A percentile compares a stretch with the other conserved stretches of the same genome.
Evolutionary conservation across 2,329 filamentous ascomycete species (phyloP).

Genomic region (Bipolaris sorokiniana): DNA sequence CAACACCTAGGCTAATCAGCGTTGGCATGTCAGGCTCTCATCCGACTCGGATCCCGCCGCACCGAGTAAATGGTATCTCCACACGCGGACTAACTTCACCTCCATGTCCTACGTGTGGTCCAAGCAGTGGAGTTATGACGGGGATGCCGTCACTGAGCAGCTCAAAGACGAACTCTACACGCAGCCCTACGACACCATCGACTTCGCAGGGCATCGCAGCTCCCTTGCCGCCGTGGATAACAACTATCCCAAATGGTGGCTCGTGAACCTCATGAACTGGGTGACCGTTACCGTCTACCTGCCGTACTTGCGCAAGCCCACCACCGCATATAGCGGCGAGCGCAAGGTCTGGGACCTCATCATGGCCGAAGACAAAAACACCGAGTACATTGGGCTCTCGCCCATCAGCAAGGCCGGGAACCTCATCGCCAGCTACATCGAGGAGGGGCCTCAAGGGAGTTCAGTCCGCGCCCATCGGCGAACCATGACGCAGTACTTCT

Average conservation of each 20-base stretch:
- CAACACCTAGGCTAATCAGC: too few relatives aligned
- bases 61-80: too few relatives aligned
- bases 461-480: neutral
- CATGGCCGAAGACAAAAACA: conserved; percentile 2
- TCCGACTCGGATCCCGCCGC: too few relatives aligned
- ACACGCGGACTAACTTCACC: too few relatives aligned
- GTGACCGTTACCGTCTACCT: neutral
- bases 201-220: neutral
- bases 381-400: conserved; percentile 2
- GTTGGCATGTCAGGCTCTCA: too few relatives aligned
- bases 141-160: neutral
- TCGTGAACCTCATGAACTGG: neutral
- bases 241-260: neutral
- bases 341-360: conserved; percentile 2
- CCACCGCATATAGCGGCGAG: neutral
- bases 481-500: conserved; percentile 1
- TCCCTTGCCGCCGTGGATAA: neutral
- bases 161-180: conserved; percentile 1
- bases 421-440: neutral
- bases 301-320: neutral
- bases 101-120: too few relatives aligned
- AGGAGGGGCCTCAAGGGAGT: neutral
- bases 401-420: conserved; percentile 4
- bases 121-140: too few relatives aligned
- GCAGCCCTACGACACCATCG: conserved; percentile 1